phyloP scores from a whole-genome alignment of 306 rosid genomes.

The Casuarina cunninghamiana region DNA sequence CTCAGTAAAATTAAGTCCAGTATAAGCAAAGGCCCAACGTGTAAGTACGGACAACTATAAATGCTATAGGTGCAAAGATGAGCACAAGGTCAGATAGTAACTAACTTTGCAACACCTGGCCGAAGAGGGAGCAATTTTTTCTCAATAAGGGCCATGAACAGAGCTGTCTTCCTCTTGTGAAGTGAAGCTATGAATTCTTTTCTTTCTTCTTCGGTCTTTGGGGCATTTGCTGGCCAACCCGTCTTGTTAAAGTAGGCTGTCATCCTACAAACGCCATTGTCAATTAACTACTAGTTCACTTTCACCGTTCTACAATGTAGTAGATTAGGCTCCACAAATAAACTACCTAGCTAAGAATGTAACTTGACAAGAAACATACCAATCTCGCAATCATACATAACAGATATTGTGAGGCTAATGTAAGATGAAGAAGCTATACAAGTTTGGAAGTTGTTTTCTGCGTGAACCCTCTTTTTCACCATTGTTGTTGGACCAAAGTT shows the following conservation, averaged over 20 bases:
- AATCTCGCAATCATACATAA: neutral
- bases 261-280: conserved; percentile 57
- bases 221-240: conserved; percentile 94
- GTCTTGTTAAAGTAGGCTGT: conserved; percentile 87
- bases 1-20: neutral
- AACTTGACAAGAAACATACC: neutral
- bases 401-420: neutral
- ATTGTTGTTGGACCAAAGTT: too few species aligned
- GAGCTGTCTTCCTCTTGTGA: conserved; percentile 90
- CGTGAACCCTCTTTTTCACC: neutral
- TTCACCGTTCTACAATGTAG: conserved; percentile 10
- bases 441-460: neutral
- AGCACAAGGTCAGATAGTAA: conserved; percentile 45
- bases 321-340: neutral
- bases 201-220: conserved; percentile 68
- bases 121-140: conserved; percentile 92
- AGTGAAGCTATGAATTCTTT: conserved; percentile 85
- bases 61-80: neutral
- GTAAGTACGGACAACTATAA: neutral
- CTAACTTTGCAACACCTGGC: conserved; percentile 96
- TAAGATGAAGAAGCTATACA: neutral
- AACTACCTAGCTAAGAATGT: neutral
- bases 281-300: conserved; percentile 16
- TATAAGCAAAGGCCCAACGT: conserved; percentile 5
- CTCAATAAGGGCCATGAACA: conserved; percentile 93